phyloP scores from a whole-genome alignment of 768 basidiomycete genomes.

The Russula abietina region DNA sequence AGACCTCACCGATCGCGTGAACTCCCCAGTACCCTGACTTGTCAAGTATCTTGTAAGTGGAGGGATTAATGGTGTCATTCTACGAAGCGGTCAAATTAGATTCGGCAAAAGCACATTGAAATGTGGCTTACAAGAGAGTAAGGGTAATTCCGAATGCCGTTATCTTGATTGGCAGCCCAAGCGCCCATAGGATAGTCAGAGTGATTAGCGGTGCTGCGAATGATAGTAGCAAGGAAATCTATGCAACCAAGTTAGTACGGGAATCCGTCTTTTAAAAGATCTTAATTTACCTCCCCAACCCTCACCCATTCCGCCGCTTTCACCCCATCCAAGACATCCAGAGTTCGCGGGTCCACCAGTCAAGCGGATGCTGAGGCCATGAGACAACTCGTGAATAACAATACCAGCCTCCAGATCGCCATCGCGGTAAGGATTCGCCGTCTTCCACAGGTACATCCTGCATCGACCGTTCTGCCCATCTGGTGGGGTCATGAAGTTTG shows the following conservation, averaged over 20 bases:
- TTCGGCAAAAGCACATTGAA: neutral
- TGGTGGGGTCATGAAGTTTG: slow-evolving; percentile 85
- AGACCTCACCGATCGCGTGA: slow-evolving; percentile 89
- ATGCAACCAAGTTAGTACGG: neutral
- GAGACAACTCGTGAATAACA: slow-evolving; percentile 84
- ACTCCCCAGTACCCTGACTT: slow-evolving; percentile 93
- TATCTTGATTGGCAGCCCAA: slow-evolving; percentile 78
- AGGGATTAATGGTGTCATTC: slow-evolving; percentile 73
- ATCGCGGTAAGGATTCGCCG: slow-evolving; percentile 83
- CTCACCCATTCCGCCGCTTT: slow-evolving; percentile 96
- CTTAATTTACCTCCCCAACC: slow-evolving; percentile 73
- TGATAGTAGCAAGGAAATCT: slow-evolving; percentile 84
- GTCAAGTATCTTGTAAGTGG: slow-evolving; percentile 91
- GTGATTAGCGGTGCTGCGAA: slow-evolving; percentile 69
- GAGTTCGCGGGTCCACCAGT: slow-evolving; percentile 93
- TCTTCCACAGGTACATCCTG: slow-evolving; percentile 97
- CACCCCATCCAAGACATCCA: slow-evolving; percentile 92
- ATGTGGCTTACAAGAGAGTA: slow-evolving; percentile 56
- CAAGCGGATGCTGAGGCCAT: slow-evolving; percentile 89
- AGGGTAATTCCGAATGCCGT: slow-evolving; percentile 81
- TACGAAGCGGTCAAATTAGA: slow-evolving; percentile 24
- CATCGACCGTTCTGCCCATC: slow-evolving; percentile 84
- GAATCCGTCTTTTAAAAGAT: neutral
- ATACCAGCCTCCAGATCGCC: slow-evolving; percentile 97
- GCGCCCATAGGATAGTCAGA: slow-evolving; percentile 87